Percentiles rank a stretch among this genome's conserved stretches.
These are phyloP conservation scores for Salix exigua DNA, from an alignment of 345 rosid genomes.

Conservation along the genomic window DNA sequence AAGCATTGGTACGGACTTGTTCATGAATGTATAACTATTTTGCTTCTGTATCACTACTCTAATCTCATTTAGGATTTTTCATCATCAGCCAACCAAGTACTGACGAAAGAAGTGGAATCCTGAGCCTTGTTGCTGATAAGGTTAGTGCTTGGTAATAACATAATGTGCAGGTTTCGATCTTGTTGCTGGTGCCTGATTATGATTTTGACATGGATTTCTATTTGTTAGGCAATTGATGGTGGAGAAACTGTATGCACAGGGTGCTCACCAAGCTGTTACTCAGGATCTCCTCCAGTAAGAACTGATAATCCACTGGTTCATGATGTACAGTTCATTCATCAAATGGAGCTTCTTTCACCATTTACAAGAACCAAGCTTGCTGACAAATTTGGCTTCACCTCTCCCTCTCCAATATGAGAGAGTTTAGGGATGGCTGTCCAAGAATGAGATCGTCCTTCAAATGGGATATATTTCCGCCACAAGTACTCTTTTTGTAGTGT, in stretches of 20 bases:
- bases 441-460: not conserved
- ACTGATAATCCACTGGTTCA: conserved; percentile 66
- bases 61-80: not conserved
- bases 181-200: not conserved
- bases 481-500: not conserved
- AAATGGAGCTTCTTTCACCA: conserved; percentile 61
- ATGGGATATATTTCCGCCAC: not conserved
- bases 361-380: conserved; percentile 52
- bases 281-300: conserved; percentile 83
- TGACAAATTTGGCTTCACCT: conserved; percentile 34
- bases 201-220: not conserved
- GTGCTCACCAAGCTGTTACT: conserved; percentile 40
- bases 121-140: conserved; percentile 44
- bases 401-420: conserved; percentile 32
- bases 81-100: conserved; percentile 40
- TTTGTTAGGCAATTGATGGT: conserved; percentile 29
- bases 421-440: too few relatives aligned
- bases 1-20: conserved; percentile 37
- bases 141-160: conserved; percentile 18
- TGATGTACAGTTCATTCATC: conserved; percentile 60
- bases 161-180: not conserved
- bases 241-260: conserved; percentile 35
- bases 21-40: not conserved
- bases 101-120: conserved; percentile 41
- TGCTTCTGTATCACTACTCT: not conserved